Evolutionary conservation across 2,329 filamentous ascomycete species (phyloP), one percentile per base, ranked within the genome.

Genomic region (Exophiala phaeomuriformis): DNA sequence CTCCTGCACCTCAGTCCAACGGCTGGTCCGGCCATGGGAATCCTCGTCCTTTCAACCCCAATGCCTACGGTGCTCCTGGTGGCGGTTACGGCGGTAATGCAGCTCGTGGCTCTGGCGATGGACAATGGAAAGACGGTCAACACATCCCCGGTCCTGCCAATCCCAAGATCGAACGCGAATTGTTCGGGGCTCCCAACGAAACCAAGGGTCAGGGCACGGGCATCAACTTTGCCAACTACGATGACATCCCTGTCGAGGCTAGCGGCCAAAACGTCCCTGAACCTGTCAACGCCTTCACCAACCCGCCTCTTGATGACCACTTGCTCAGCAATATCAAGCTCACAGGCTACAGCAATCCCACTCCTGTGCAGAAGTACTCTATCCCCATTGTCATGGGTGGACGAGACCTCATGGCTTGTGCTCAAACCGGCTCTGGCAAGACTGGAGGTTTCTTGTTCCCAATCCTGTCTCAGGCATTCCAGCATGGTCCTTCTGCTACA

Each of bases 171-270:
- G 93, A 98, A 81, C 90, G 90, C 65, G 93, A 98, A 69, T 86
- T 98, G 49, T 98, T 96, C 71, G 93, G 93, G 67, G 78, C 86
- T 47, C 77, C 85, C 64, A 91, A 97, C 71, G 93, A 97, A 68
- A 83, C 86, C 63, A 97, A 96, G 80, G 88, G 95, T 72, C 88
- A 94, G 19, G 19, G 19, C 67, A 96, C 90, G 33, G 93, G 93
- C 74, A 97, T 98, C 86, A 98, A 98, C 82, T 98, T 98, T 71
- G 86, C 95, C 77, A 98, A 98, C 80, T 98, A 98, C 75, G 93
- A 98, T 69, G 93, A 98, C 72, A 98, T 98, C 63, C 93, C 93
- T 51, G 93, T 98, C 61, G 93, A 97, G 75, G 93, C 93, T 60
- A 96, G 91, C 56, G 93, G 93, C 57, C 85, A 89, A 50, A 83